Percentiles rank a stretch among this genome's conserved stretches.
Conservation (phyloP, 2,329 filamentous ascomycete species). For the Arthroderma sp. region DNA sequence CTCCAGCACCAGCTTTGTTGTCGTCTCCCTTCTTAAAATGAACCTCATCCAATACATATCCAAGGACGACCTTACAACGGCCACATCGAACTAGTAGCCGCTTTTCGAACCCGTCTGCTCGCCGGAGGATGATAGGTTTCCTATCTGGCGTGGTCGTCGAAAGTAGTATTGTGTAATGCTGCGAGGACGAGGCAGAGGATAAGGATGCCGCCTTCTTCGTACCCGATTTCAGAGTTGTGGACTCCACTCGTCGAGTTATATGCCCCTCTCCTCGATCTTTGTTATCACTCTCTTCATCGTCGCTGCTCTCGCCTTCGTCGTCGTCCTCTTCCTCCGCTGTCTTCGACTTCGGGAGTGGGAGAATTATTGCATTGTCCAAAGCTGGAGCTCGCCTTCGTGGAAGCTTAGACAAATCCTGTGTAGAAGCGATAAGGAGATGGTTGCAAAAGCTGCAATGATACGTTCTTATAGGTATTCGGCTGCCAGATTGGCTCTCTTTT, state of each 20-base stretch:
- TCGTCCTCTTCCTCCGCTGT: slow-evolving; percentile 12
- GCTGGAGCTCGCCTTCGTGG: slow-evolving; percentile 41
- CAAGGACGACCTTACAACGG: slow-evolving; percentile 49
- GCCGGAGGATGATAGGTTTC: slow-evolving; percentile 41
- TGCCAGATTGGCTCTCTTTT: not conserved
- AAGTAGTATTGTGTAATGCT: slow-evolving; percentile 40
- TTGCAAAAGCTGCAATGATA: slow-evolving; percentile 54
- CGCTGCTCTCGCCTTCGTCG: slow-evolving; percentile 15
- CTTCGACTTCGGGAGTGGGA: slow-evolving; percentile 36
- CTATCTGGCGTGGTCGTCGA: slow-evolving; percentile 39
- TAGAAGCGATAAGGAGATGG: slow-evolving; percentile 51
- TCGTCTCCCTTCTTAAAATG: slow-evolving; percentile 31
- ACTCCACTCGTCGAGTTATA: not conserved
- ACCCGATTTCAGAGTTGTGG: slow-evolving; percentile 14
- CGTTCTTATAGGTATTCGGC: slow-evolving; percentile 33
- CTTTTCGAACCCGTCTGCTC: slow-evolving; percentile 57
- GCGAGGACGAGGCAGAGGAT: slow-evolving; percentile 6
- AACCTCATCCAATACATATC: slow-evolving; percentile 48
- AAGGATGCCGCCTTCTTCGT: slow-evolving; percentile 12
- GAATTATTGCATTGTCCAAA: slow-evolving; percentile 46
- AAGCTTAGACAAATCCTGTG: slow-evolving; percentile 40
- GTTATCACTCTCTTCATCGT: not conserved
- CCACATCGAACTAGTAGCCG: slow-evolving; percentile 47
- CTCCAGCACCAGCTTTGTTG: slow-evolving; percentile 12
- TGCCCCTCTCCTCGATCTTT: not conserved